A percentile compares a stretch with the other conserved stretches of the same genome.
Evolutionary conservation across 2,329 filamentous ascomycete species (phyloP).

Genomic region (Teratosphaeria pseudoeucalypti): DNA sequence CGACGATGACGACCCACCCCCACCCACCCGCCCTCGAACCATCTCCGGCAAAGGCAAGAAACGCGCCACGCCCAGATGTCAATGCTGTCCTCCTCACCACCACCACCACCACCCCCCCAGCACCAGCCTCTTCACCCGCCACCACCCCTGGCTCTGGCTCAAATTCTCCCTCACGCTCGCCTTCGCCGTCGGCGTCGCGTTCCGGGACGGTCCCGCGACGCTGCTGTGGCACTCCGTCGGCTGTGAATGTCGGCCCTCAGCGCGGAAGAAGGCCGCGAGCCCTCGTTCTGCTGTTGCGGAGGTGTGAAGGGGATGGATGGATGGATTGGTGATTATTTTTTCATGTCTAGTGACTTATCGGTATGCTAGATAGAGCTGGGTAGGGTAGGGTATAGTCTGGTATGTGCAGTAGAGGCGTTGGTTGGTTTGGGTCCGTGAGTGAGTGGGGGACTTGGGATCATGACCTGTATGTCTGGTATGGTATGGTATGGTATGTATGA

Average conservation of each 20-base stretch:
- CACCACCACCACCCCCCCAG: neutral
- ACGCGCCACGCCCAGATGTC: constrained; percentile 5
- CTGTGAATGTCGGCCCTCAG: neutral
- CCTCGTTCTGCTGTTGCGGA: neutral
- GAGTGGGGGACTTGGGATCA: too few relatives aligned
- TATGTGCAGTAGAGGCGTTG: too few relatives aligned
- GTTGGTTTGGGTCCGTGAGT: too few relatives aligned
- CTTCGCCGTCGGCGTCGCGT: constrained; percentile 38
- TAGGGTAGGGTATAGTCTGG: too few relatives aligned
- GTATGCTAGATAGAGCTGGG: too few relatives aligned
- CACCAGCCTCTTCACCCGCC: neutral
- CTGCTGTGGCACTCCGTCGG: constrained; percentile 19
- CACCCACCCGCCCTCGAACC: neutral
- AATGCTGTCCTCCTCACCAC: constrained; percentile 1
- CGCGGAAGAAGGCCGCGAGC: neutral
- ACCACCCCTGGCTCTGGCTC: constrained; percentile 34
- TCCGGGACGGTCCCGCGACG: constrained; percentile 35
- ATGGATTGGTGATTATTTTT: neutral
- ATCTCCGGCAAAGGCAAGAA: constrained; percentile 18
- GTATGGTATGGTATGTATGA: too few relatives aligned
- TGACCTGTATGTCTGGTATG: too few relatives aligned
- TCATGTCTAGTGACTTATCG: too few relatives aligned
- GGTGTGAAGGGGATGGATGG: neutral
- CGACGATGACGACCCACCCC: neutral
- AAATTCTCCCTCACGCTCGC: constrained; percentile 39